Percentiles rank a stretch among this genome's conserved stretches.
Conservation (phyloP, 257 asterid genomes). For the Agastache rugosa region DNA sequence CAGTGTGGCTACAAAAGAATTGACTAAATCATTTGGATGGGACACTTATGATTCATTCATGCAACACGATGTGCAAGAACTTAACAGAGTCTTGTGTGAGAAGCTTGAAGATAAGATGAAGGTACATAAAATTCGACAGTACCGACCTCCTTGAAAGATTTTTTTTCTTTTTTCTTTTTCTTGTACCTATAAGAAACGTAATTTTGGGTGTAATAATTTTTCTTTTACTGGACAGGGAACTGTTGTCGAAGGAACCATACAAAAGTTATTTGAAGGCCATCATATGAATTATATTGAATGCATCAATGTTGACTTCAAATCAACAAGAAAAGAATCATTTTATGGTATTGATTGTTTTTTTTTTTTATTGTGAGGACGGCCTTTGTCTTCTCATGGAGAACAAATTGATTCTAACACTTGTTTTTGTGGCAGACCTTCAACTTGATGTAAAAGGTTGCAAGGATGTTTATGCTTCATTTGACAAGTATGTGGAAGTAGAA, state of each 20-base stretch:
- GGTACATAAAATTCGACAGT: slow-evolving; percentile 47
- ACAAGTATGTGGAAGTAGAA: slow-evolving; percentile 88
- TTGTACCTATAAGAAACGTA: slow-evolving; percentile 17
- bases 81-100: slow-evolving; percentile 84
- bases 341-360: slow-evolving; percentile 61
- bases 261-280: slow-evolving; percentile 91
- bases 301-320: slow-evolving; percentile 84
- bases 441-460: slow-evolving; percentile 91
- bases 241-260: slow-evolving; percentile 96
- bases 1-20: slow-evolving; percentile 89
- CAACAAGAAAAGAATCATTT: slow-evolving; percentile 89
- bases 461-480: slow-evolving; percentile 87
- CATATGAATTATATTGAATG: slow-evolving; percentile 89
- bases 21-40: slow-evolving; percentile 95
- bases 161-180: background rate
- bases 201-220: slow-evolving; percentile 30
- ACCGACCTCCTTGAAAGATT: background rate
- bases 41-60: slow-evolving; percentile 87
- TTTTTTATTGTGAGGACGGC: slow-evolving; percentile 28
- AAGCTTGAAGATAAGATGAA: slow-evolving; percentile 96
- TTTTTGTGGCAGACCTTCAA: slow-evolving; percentile 71
- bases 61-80: slow-evolving; percentile 96
- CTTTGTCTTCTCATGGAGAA: slow-evolving; percentile 18
- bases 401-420: slow-evolving; percentile 31
- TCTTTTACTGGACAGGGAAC: slow-evolving; percentile 69